Base-by-base conservation (phyloP, 768 basidiomycete species). In the Leucosporidium creatinivorum region DNA sequence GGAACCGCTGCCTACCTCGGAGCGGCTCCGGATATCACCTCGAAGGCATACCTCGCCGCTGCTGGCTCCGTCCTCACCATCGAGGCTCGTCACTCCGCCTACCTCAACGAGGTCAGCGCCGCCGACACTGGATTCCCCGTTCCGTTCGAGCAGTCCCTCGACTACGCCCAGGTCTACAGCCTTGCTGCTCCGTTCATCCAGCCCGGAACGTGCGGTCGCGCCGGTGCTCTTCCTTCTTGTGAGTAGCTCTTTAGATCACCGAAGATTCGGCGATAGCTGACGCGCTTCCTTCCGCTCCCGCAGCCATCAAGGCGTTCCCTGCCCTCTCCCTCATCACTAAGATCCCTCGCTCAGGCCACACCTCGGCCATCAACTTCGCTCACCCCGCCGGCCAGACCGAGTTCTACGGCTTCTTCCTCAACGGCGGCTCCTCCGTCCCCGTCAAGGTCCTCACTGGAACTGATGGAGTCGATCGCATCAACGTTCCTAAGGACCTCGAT, bases 111-210 rank as follows among this genome's bases (percentile, higher is more conserved):
- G 33, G 13, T n/a, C 48, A 58, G 2, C 36, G 21, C 26, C 26
- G 67, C 60, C 25, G 33, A 44, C 4, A 36, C 47, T 3, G 68
- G 63, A 1, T 69, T 69, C 68, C 68, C 68, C 28, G 33, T 49
- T 4, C 9, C 68, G 1, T 69, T 65, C 63, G 68, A 69, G 28
- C 23, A 23, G 8, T 1, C 58, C 21, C 55, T 69, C 47, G 31
- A 54, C 12, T 69, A 69, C 63, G 31, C 51, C 6, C 63, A 69
- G 49, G 68, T 64, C 31, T 68, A 64, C 67, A 58, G 47, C 4
- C 54, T 69, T 10, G 63, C 68, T 15, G 52, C 63, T 13, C 68
- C 68, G 1, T 47, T 68, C 58, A 55, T 68, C 57, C 18, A 47
- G 25, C 61, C 66, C 15, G 48, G 31, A 48, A n/a, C 56, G 31